Conservation (phyloP, 106 monocot species). For the Dioscorea dumetorum region DNA sequence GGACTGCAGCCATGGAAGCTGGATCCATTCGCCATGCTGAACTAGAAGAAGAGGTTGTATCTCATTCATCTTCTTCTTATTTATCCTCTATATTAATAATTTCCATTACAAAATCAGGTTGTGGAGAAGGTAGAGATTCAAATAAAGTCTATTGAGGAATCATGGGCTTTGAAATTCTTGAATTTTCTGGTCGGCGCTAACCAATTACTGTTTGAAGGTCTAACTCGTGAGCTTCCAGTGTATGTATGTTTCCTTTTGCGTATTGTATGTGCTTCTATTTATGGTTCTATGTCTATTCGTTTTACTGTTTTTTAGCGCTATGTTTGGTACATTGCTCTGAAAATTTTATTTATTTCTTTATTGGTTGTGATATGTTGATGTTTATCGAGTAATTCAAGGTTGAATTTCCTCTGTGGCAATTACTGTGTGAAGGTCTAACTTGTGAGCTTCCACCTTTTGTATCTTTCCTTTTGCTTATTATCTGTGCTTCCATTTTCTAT, state of each 20-base stretch:
- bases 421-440: no score
- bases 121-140: conserved; percentile 34
- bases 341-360: not conserved
- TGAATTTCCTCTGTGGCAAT: not conserved
- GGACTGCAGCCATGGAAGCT: conserved; percentile 63
- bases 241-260: conserved; percentile 12
- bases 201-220: conserved; percentile 46
- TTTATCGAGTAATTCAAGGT: not conserved
- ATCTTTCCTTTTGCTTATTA: no score
- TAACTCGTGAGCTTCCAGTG: conserved; percentile 68
- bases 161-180: conserved; percentile 49
- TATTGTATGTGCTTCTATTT: not conserved
- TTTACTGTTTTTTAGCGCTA: not conserved
- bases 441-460: no score
- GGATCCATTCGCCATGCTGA: conserved; percentile 57
- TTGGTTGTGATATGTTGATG: not conserved
- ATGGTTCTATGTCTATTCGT: not conserved
- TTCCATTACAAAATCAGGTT: conserved; percentile 22
- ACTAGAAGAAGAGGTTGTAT: conserved; percentile 64
- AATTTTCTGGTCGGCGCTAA: conserved; percentile 60
- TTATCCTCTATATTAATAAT: not conserved
- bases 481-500: no score
- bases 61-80: not conserved
- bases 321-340: not conserved
- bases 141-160: conserved; percentile 41